Evolutionary conservation across 2,329 filamentous ascomycete species (phyloP), one percentile per base, ranked within the genome.

Genomic region (Paecilomyces dactylethromorphus): DNA sequence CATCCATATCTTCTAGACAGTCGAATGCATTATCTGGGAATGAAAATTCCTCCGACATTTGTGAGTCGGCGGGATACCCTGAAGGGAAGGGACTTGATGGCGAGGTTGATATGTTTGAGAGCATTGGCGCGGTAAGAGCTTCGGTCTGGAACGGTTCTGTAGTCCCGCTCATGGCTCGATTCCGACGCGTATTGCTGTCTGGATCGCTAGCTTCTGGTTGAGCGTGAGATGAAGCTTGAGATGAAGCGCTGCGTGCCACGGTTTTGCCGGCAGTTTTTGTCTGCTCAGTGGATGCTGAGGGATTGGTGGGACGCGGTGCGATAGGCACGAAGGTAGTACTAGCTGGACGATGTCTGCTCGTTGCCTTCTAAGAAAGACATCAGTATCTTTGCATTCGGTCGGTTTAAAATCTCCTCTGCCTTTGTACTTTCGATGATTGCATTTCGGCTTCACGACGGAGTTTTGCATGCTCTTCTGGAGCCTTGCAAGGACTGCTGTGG

Each of bases 391-490:
- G 56, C 49, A 60, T 57, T 29, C 50, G 55, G 52, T 56, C 55
- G 57, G 7, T 18, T 45, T 45, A 45, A n/a, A n/a, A 15, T 56
- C 33, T 49, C 56, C 35, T 54, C 32, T 57, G 35, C 54, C 52
- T 56, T 58, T 31, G 54, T 70, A 71, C 69, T 71, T 71, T 71
- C 60, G 68, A 64, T 53, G 58, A 57, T 63, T 69, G 69, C 54
- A 65, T 62, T 64, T 74, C 71, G 58, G 68, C 65, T 62, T 74
- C 72, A 49, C 71, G 70, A 59, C 66, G 71, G 49, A 68, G 63
- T 56, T 93, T 94, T 71, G 92, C 84, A 74, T 97, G 93, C 63
- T 93, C 90, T 49, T 91, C 87, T 66, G 92, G 91, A 71, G 90
- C 91, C 80, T 96, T 95, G 78, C 93, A 92, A 78, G 94, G 89